Percentiles rank a stretch among this genome's conserved stretches.
Evolutionary conservation across 441 rosid genomes (phyloP).

Genomic region (Arabidopsis lyrata): DNA sequence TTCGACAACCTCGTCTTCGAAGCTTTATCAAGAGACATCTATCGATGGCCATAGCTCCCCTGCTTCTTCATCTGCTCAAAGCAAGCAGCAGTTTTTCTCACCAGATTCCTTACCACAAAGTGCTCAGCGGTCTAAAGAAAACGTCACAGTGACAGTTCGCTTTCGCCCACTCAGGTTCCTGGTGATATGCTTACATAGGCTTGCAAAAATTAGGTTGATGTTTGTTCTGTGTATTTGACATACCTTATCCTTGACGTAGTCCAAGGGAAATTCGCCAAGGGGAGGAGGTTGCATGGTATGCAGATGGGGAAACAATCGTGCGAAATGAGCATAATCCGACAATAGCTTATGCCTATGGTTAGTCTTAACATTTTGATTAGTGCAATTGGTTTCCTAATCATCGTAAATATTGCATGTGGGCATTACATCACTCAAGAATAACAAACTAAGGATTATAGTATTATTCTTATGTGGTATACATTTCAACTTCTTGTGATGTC

Average conservation of each 20-base stretch:
- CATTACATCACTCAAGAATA: constrained; percentile 8
- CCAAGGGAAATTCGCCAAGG: constrained; percentile 99
- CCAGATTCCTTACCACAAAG: constrained; percentile 56
- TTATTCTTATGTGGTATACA: constrained; percentile 4
- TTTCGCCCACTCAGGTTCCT: constrained; percentile 95
- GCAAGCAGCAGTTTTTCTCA: constrained; percentile 79
- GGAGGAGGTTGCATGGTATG: constrained; percentile 99
- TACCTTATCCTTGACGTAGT: constrained; percentile 52
- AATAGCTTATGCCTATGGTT: constrained; percentile 96
- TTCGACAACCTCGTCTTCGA: constrained; percentile 92
- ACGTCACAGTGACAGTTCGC: constrained; percentile 95
- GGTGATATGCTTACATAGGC: constrained; percentile 10
- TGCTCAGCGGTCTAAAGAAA: constrained; percentile 79
- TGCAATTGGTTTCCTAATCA: constrained; percentile 11
- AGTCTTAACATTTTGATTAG: constrained; percentile 37
- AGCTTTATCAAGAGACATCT: constrained; percentile 78
- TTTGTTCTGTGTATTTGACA: constrained; percentile 37
- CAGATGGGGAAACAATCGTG: constrained; percentile 95
- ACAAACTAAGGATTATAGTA: constrained; percentile 14
- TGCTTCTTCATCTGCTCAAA: constrained; percentile 89
- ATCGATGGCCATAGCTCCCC: constrained; percentile 95
- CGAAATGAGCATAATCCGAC: constrained; percentile 88
- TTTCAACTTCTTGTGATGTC: constrained; percentile 1
- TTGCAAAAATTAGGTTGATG: constrained; percentile 8
- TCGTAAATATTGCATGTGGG: constrained; percentile 17